A percentile compares a stretch with the other conserved stretches of the same genome.
These are phyloP conservation scores for Saprolegnia diclina DNA, from an alignment of 352 stramenopile genomes.

Conservation along the genomic window DNA sequence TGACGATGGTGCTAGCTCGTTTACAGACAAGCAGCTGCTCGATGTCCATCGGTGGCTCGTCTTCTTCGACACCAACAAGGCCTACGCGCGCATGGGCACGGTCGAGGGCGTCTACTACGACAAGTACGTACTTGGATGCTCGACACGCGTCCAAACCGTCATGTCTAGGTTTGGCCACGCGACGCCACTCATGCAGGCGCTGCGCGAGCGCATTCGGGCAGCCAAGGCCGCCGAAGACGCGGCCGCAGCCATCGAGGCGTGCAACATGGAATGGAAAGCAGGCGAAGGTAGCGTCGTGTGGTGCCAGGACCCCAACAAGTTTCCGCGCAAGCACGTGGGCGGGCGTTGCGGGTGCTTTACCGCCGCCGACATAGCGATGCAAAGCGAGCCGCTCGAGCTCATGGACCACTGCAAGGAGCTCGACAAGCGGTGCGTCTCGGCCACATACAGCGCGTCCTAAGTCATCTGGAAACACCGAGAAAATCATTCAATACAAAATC, in stretches of 20 bases:
- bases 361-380: slow-evolving; percentile 5
- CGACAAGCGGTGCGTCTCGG: slow-evolving; percentile 2
- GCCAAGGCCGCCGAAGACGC: not conserved
- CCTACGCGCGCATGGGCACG: slow-evolving; percentile 18
- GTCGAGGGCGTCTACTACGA: slow-evolving; percentile 27
- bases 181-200: not conserved
- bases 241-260: slow-evolving; percentile 4
- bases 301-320: slow-evolving; percentile 17
- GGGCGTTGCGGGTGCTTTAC: slow-evolving; percentile 19
- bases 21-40: slow-evolving; percentile 16
- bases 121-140: slow-evolving; percentile 8
- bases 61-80: slow-evolving; percentile 20
- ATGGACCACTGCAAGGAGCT: slow-evolving; percentile 1
- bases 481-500: not conserved
- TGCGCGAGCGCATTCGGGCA: slow-evolving; percentile 17
- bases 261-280: slow-evolving; percentile 24
- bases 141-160: not conserved
- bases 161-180: slow-evolving; percentile 18
- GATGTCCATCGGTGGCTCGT: slow-evolving; percentile 21
- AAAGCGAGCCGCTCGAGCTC: not conserved
- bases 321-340: not conserved
- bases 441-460: not conserved
- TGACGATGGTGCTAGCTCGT: slow-evolving; percentile 3
- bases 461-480: not conserved
- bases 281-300: slow-evolving; percentile 10